Base-by-base conservation (phyloP, 2,329 filamentous ascomycete genomes). In the Thyridium curvatum region DNA sequence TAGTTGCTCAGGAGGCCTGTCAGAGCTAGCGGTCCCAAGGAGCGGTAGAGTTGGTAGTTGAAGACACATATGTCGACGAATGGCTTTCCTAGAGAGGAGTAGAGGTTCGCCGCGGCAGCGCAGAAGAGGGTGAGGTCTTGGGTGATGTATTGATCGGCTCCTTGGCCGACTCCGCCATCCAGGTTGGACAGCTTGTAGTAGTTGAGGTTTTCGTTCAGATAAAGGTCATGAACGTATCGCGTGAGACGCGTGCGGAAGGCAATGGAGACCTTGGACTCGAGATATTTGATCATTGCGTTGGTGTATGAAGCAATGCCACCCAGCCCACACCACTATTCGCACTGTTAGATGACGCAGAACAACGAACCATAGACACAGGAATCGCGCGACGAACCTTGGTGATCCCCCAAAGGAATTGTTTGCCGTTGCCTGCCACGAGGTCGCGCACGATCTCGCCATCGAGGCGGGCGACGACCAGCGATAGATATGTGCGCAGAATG, bases 211-310 rank as follows among this genome's bases (percentile, higher is more conserved):
- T 94, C 85, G 58, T 94, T 95, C 13, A 98, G 75, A 54, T 98
- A 98, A 8, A 98, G 68, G 54, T 98, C 93, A 62, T 98, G 93
- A 39, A 98, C 95, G 59, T 98, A 98, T 50, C 93, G 74, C 2
- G 93, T 98, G 12, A 98, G 72, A 10, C 93, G 80, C 4, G 93
- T 98, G 32, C 93, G 82, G 73, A 98, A 98, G 28, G 94, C 91
- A 49, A 98, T 98, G 7, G 91, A 95, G 39, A 98, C 89, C 68
- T 98, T 98, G 37, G 87, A 91, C 63, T 98, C 91, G 46, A 98
- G 74, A 64, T 86, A 98, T 62, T 97, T 97, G 71, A 98, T 98
- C 85, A 94, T 96, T 39, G 91, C 89, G 61, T 98, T 98, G 37
- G 91, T 96, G 56, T 98, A 98, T 1, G 91, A 94, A 8, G 90